Percentiles rank a stretch among this genome's conserved stretches.
These are phyloP conservation scores for Hibiscus mutabilis DNA, from an alignment of 345 rosid species.

Conservation along the genomic window DNA sequence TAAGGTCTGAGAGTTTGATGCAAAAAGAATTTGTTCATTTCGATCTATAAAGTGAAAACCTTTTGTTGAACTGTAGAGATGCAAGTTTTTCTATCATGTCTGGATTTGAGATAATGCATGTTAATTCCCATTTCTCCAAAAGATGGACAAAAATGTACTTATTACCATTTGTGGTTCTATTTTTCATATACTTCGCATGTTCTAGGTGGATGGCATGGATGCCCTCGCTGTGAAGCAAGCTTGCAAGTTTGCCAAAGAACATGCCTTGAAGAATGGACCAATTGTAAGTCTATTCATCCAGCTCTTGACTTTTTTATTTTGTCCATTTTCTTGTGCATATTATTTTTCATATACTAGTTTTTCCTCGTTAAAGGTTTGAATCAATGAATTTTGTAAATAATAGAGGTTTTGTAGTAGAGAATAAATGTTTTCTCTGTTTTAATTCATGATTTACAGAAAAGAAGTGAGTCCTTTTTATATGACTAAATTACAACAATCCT, in stretches of 20 bases:
- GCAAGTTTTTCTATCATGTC: background rate
- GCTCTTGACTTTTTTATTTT: background rate
- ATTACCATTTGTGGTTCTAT: background rate
- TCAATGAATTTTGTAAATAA: no score
- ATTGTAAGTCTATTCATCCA: constrained; percentile 46
- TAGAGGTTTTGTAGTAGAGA: no score
- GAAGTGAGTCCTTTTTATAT: no score
- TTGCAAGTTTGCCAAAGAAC: constrained; percentile 89
- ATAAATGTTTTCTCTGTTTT: no score
- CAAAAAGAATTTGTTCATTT: background rate
- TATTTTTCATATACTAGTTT: background rate
- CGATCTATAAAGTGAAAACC: background rate
- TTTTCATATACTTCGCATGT: constrained; percentile 1
- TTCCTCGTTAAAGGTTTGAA: background rate
- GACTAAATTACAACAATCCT: no score
- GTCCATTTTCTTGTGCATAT: background rate
- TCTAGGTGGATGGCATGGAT: constrained; percentile 95
- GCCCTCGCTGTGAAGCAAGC: constrained; percentile 95
- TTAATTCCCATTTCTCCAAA: background rate
- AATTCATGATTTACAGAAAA: no score
- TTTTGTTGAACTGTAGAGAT: background rate
- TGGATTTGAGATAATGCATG: background rate
- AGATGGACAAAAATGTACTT: background rate
- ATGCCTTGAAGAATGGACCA: constrained; percentile 87
- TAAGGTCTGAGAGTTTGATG: background rate